A percentile compares a stretch with the other conserved stretches of the same genome.
Evolutionary conservation across 106 monocot species (phyloP).

Genomic region (Hemerocallis citrina): DNA sequence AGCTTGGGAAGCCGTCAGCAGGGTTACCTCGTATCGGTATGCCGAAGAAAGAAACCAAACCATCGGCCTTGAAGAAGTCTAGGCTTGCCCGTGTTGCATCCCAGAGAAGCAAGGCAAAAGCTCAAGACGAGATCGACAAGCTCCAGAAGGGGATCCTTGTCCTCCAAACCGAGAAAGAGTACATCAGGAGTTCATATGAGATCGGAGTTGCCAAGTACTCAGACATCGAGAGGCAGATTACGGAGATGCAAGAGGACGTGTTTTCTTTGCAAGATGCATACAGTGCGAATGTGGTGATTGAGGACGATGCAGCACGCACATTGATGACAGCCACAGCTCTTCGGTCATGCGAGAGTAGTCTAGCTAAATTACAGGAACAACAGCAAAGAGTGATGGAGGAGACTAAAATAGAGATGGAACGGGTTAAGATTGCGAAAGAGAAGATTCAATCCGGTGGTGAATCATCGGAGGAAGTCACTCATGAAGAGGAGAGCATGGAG

Average conservation of each 20-base stretch:
- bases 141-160: constrained; percentile 44
- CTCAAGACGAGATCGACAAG: constrained; percentile 38
- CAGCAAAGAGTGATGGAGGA: constrained; percentile 12
- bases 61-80: background rate
- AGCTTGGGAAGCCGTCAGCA: constrained; percentile 16
- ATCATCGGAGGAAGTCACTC: background rate
- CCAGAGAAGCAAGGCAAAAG: constrained; percentile 12
- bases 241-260: constrained; percentile 39
- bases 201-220: constrained; percentile 33
- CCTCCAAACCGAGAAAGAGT: constrained; percentile 55
- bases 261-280: constrained; percentile 23
- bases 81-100: constrained; percentile 10
- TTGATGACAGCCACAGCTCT: constrained; percentile 34
- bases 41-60: constrained; percentile 8
- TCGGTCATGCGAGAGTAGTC: constrained; percentile 28
- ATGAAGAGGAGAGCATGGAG: constrained; percentile 18
- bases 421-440: constrained; percentile 16
- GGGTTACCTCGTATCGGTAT: constrained; percentile 12
- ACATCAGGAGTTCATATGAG: constrained; percentile 49
- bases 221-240: constrained; percentile 37
- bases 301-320: constrained; percentile 32
- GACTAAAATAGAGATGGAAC: constrained; percentile 12
- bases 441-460: constrained; percentile 25
- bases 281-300: constrained; percentile 23
- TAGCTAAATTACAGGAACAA: constrained; percentile 21